phyloP scores from a whole-genome alignment of 1,139 yeast species.

The Magnusiomyces paraingens region DNA sequence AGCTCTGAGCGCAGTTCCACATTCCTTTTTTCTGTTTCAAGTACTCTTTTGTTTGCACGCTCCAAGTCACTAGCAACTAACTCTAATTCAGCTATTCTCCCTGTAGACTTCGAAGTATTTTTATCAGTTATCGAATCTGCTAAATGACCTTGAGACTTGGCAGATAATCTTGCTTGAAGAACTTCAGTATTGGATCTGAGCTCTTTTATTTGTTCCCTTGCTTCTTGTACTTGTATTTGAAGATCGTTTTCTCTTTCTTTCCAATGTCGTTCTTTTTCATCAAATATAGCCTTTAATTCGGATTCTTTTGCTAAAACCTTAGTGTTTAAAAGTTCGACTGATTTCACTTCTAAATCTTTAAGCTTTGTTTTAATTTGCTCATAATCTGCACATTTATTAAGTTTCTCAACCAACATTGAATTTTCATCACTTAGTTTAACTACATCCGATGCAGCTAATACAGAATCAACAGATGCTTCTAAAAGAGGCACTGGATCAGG shows the following conservation, averaged over 20 bases:
- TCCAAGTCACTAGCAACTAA: conserved; percentile 70
- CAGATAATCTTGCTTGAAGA: conserved; percentile 26
- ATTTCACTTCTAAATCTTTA: conserved; percentile 43
- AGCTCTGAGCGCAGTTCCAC: conserved; percentile 64
- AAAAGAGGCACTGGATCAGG: conserved; percentile 88
- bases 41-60: conserved; percentile 56
- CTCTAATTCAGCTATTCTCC: conserved; percentile 49
- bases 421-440: conserved; percentile 50
- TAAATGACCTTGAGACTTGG: conserved; percentile 22
- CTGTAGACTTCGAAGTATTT: conserved; percentile 22
- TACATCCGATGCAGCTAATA: conserved; percentile 52
- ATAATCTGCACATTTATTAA: conserved; percentile 68
- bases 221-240: conserved; percentile 38
- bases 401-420: conserved; percentile 49
- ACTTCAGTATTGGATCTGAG: conserved; percentile 25
- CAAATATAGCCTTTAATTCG: conserved; percentile 36
- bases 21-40: conserved; percentile 72
- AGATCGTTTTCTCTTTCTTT: conserved; percentile 44
- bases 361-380: conserved; percentile 63
- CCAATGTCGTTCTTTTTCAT: conserved; percentile 38
- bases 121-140: conserved; percentile 18
- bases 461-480: conserved; percentile 64
- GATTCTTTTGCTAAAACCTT: conserved; percentile 34
- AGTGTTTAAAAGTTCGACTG: conserved; percentile 28
- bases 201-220: conserved; percentile 30